Base-by-base conservation (phyloP, 129 eudicot genomes). In the Erigeron canadensis region DNA sequence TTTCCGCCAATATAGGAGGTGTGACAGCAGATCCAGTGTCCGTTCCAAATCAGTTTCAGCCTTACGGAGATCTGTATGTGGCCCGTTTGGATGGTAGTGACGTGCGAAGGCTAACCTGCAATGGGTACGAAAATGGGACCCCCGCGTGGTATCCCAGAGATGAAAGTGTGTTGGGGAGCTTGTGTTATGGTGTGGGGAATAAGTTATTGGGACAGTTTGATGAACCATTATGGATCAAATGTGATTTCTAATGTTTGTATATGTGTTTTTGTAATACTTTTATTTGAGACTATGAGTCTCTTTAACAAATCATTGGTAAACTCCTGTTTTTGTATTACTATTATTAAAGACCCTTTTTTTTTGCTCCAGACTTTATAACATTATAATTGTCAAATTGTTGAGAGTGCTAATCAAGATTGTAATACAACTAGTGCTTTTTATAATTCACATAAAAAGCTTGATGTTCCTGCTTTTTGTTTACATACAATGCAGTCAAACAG, bases 91-190 rank as follows among this genome's bases (percentile, higher is more conserved):
- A 93, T 69, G 96, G 96, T 28, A 89, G 84, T 50, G 90, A 75
- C 10, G 65, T 87, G 81, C 71, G 55, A 71, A 71, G 98, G 79
- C 76, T 93, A 84, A 93, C 96, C 45, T 87, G 88, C 81, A 87
- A 82, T 39, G 96, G 83, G 21, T 93, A 93, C 38, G 98, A 93
- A 78, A 93, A 93, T 4, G 98, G 98, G 21, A 88, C 96, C 12
- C 95, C 96, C n/a, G 70, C 95, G n/a, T 93, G 96, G 96, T 77
- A 80, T 65, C 75, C 83, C 13, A 72, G 74, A 2, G 72, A 48
- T 21, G 88, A 81, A 0, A 67, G 7, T 69, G 82, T 71, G 37
- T 18, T 77, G 69, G 80, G 77, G 50, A n/a, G 69, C 9, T 69
- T 80, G 73, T 10, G 64, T 37, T 62, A 80, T 16, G 69, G 34